Evolutionary conservation across 495 filamentous ascomycete species (phyloP), one percentile per base, ranked within the genome.

Genomic region (Aspergillus heteromorphus): DNA sequence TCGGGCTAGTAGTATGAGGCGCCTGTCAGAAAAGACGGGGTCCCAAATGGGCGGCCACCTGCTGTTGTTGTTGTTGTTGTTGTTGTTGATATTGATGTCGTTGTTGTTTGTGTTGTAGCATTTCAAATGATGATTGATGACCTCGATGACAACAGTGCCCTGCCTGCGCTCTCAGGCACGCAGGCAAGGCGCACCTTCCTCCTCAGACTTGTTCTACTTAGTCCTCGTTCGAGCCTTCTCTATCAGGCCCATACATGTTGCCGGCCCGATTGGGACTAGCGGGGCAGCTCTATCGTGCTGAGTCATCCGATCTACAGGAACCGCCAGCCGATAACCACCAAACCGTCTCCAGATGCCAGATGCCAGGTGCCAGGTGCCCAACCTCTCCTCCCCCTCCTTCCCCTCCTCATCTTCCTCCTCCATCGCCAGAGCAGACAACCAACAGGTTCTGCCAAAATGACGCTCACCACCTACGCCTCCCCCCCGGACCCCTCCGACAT

Each of bases 401-500:
- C 19, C 38, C 42, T 38, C 48, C 29, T 51, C 45, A 7, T 20
- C 40, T 18, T 36, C 18, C n/a, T 47, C 43, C 29, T 36, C 30
- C 29, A 19, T 53, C 34, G 18, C 16, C 30, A 18, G 27, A 16
- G 21, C 17, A 36, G 17, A 25, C n/a, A n/a, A n/a, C 25, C 21
- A 31, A 10, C 34, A 27, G 42, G 21, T 16, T 16, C 23, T 2
- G 6, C 47, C 21, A 57, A 38, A 40, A 73, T 74, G 71, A 63
- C 71, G 41, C 63, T 70, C 40, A 65, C 68, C 9, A 62, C 60
- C 14, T 70, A 70, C 25, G 61, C 68, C 8, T 48, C 63, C 1
- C 40, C 52, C 10, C 61, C 59, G 34, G 59, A 64, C 9, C 57
- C 69, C 13, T 60, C 67, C 30, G 69, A 78, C 36, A 60, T 78